Conservation (phyloP, 306 rosid genomes). For the Cajanus cajan region DNA sequence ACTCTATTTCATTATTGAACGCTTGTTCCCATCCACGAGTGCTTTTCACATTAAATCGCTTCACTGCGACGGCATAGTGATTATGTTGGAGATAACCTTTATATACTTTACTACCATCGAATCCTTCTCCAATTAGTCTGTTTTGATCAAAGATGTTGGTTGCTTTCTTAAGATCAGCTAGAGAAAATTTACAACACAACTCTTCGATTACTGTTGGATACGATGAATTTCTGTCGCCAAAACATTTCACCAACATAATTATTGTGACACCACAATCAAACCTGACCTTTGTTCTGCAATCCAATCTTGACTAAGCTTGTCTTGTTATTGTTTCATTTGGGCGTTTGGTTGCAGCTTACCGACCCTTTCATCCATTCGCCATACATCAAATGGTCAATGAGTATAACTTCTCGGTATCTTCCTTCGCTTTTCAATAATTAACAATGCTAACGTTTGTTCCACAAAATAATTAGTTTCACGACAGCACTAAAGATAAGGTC, state of each 20-base stretch:
- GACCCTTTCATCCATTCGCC: no score
- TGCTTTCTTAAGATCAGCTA: neutral
- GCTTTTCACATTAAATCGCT: neutral
- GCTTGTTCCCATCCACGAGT: neutral
- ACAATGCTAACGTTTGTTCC: no score
- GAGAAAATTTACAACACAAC: neutral
- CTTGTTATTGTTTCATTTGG: no score
- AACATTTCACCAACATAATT: neutral
- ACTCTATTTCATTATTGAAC: conserved; percentile 1
- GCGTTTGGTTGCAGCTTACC: no score
- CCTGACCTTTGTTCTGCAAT: no score
- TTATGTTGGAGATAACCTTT: neutral
- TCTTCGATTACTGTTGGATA: neutral
- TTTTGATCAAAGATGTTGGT: neutral
- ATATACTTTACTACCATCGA: neutral
- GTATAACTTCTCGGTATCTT: no score
- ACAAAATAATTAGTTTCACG: no score
- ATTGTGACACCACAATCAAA: no score
- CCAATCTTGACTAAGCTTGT: no score
- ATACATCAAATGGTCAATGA: no score
- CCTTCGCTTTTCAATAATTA: no score
- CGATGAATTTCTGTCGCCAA: neutral
- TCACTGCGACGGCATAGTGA: neutral
- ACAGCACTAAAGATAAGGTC: no score
- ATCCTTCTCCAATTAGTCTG: neutral